phyloP scores from a whole-genome alignment of 2,329 filamentous ascomycete genomes.

The Cordyceps pruinosa region DNA sequence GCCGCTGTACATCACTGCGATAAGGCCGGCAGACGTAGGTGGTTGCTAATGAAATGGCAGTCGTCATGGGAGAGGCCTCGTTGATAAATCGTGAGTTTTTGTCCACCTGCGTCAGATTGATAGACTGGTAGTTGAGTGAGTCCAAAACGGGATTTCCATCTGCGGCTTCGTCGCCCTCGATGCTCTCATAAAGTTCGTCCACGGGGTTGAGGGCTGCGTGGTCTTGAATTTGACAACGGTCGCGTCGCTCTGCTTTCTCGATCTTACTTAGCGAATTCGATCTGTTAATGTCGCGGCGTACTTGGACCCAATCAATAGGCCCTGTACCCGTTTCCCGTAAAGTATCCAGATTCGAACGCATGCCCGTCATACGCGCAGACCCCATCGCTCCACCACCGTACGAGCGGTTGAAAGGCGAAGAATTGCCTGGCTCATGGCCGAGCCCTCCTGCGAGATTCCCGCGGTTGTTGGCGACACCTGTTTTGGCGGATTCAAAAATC shows the following conservation, averaged over 20 bases:
- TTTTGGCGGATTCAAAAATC: constrained; percentile 89
- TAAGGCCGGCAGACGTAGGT: constrained; percentile 92
- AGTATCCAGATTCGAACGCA: constrained; percentile 39
- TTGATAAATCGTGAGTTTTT: constrained; percentile 91
- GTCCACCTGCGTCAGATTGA: constrained; percentile 83
- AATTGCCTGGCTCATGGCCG: constrained; percentile 37
- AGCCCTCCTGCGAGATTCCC: constrained; percentile 65
- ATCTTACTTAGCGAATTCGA: constrained; percentile 89
- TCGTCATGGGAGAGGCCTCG: constrained; percentile 74
- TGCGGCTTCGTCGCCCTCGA: constrained; percentile 83
- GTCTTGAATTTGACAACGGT: constrained; percentile 92
- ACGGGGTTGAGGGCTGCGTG: constrained; percentile 82
- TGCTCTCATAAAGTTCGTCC: constrained; percentile 76
- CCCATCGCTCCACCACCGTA: constrained; percentile 22
- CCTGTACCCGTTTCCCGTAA: constrained; percentile 55
- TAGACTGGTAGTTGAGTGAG: constrained; percentile 70
- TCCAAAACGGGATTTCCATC: constrained; percentile 79
- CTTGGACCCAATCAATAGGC: constrained; percentile 88
- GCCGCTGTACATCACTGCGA: constrained; percentile 83
- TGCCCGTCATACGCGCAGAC: constrained; percentile 27
- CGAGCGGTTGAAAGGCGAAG: constrained; percentile 37
- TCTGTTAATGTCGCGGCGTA: constrained; percentile 88
- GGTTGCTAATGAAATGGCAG: constrained; percentile 74
- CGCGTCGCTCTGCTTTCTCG: constrained; percentile 74
- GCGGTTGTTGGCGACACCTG: constrained; percentile 80